Percentiles rank a stretch among this genome's conserved stretches.
Conservation (phyloP, 1,284 basidiomycete genomes). For the Tilletia indica region DNA sequence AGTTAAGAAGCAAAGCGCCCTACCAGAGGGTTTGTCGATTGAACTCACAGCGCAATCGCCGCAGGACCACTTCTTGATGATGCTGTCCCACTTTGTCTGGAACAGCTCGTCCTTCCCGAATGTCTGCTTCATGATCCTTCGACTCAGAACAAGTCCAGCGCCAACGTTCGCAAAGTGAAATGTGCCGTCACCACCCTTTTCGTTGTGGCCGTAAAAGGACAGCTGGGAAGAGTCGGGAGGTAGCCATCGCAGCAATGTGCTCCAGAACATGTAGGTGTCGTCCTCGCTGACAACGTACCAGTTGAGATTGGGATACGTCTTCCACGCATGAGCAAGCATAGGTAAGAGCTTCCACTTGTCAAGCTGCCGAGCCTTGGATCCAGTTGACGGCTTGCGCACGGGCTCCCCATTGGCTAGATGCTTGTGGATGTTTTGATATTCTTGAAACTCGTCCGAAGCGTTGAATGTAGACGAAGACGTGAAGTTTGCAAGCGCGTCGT, state of each 20-base stretch:
- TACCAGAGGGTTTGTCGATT: not conserved
- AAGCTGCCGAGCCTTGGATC: not conserved
- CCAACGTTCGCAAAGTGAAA: not conserved
- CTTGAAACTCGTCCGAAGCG: slow-evolving; percentile 6
- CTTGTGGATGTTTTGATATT: not conserved
- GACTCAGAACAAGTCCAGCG: not conserved
- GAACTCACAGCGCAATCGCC: not conserved
- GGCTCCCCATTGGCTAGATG: not conserved
- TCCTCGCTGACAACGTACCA: slow-evolving; percentile 1
- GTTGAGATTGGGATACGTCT: not conserved
- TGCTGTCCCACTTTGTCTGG: not conserved
- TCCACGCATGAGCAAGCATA: not conserved
- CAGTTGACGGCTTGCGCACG: not conserved
- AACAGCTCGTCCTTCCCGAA: not conserved
- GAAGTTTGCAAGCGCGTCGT: not conserved
- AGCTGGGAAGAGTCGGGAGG: not conserved
- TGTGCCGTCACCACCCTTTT: not conserved
- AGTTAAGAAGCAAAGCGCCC: not conserved
- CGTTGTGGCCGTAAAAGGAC: not conserved
- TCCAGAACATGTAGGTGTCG: not conserved
- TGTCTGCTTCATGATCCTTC: not conserved
- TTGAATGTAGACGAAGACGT: not conserved
- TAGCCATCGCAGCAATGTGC: not conserved
- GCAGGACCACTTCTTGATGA: not conserved
- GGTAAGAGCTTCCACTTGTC: slow-evolving; percentile 3